These are phyloP conservation scores for Termitomyces sp. DNA, from an alignment of 768 basidiomycete species.

Conservation along the genomic window DNA sequence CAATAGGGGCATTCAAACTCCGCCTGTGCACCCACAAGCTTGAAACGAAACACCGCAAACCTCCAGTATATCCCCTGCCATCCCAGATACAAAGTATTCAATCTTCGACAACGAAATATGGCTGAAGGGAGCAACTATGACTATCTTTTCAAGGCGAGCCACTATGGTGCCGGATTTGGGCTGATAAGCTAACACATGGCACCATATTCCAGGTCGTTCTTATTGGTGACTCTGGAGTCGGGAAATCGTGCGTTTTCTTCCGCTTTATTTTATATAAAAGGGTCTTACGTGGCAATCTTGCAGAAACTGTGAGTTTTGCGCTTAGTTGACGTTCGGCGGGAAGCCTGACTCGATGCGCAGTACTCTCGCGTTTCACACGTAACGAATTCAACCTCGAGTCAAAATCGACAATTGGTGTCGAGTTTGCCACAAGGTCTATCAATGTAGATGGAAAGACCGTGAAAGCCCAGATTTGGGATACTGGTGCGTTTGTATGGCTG, in stretches of 20 bases:
- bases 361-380: conserved; percentile 98
- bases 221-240: conserved; percentile 98
- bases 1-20: conserved; percentile 19
- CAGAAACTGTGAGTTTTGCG: conserved; percentile 56
- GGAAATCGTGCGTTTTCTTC: conserved; percentile 85
- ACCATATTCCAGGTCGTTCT: conserved; percentile 73
- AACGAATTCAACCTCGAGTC: conserved; percentile 99
- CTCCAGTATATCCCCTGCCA: conserved; percentile 13
- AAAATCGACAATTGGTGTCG: conserved; percentile 98
- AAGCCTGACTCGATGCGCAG: conserved; percentile 34
- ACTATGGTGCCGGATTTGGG: background rate
- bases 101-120: conserved; percentile 41
- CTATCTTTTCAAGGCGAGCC: conserved; percentile 92
- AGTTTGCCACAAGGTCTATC: conserved; percentile 95
- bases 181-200: conserved; percentile 4
- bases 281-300: conserved; percentile 4
- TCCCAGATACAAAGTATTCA: conserved; percentile 16
- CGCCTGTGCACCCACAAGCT: conserved; percentile 13
- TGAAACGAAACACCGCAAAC: conserved; percentile 11
- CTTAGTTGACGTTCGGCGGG: conserved; percentile 1
- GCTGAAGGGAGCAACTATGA: conserved; percentile 95
- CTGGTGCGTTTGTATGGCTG: conserved; percentile 50
- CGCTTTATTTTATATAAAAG: background rate
- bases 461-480: conserved; percentile 99
- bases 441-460: conserved; percentile 95